phyloP scores from a whole-genome alignment of 2,329 filamentous ascomycete genomes.

The Ascochyta pisi region DNA sequence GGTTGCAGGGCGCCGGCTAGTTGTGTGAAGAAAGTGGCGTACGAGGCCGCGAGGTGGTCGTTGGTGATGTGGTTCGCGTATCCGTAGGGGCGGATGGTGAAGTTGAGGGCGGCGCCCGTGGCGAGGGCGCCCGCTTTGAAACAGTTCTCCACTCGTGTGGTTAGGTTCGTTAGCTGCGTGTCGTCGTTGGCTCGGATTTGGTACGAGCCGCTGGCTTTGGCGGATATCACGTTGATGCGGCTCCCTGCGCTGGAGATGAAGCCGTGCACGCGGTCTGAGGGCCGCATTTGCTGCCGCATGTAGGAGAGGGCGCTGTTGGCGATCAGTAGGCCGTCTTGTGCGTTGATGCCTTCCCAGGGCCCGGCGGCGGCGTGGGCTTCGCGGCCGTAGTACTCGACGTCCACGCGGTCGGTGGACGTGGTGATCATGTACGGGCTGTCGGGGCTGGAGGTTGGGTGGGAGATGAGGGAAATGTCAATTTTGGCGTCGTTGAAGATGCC shows the following conservation, averaged over 20 bases:
- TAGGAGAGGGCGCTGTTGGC: conserved; percentile 23
- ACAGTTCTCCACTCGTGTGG: conserved; percentile 16
- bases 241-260: conserved; percentile 20
- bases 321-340: conserved; percentile 25
- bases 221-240: conserved; percentile 21
- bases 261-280: conserved; percentile 25
- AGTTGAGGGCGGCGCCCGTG: conserved; percentile 17
- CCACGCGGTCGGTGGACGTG: conserved; percentile 17
- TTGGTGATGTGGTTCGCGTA: conserved; percentile 21
- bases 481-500: conserved; percentile 50
- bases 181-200: conserved; percentile 23
- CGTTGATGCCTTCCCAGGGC: conserved; percentile 40
- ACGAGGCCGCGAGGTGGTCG: conserved; percentile 18
- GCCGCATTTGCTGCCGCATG: conserved; percentile 23
- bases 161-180: conserved; percentile 10
- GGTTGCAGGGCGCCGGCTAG: conserved; percentile 5
- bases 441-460: conserved; percentile 45
- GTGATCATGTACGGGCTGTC: conserved; percentile 61
- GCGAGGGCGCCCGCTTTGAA: conserved; percentile 22
- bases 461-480: conserved; percentile 38
- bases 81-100: conserved; percentile 20
- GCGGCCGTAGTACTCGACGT: conserved; percentile 21
- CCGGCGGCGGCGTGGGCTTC: conserved; percentile 40
- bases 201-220: conserved; percentile 9
- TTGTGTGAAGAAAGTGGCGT: conserved; percentile 7